Conservation (phyloP, 768 basidiomycete species). For the Hemileccinum rubropunctum region DNA sequence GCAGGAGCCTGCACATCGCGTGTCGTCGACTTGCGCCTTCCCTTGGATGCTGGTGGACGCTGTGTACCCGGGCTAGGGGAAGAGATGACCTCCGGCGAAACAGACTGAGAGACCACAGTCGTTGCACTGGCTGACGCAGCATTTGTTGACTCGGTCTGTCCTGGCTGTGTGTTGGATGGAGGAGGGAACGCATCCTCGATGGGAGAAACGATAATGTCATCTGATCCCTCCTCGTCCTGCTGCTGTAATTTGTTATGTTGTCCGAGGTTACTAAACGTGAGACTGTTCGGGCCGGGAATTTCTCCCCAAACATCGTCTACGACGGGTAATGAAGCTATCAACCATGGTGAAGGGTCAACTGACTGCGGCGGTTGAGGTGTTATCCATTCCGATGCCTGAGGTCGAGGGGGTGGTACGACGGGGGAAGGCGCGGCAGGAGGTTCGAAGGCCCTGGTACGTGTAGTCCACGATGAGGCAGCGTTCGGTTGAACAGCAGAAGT, state of each 20-base stretch:
- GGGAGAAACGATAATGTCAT: slow-evolving; percentile 17
- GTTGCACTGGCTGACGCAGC: slow-evolving; percentile 1
- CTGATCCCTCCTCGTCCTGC: slow-evolving; percentile 28
- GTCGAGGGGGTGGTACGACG: slow-evolving; percentile 18
- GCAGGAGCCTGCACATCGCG: slow-evolving; percentile 24
- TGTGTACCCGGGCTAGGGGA: slow-evolving; percentile 15
- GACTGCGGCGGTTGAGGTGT: slow-evolving; percentile 19
- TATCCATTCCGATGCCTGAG: slow-evolving; percentile 38
- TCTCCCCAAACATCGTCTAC: slow-evolving; percentile 49
- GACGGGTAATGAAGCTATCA: slow-evolving; percentile 43
- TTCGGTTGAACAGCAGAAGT: slow-evolving; percentile 23
- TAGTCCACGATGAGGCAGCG: slow-evolving; percentile 23
- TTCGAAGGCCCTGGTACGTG: slow-evolving; percentile 19
- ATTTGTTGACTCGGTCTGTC: slow-evolving; percentile 16
- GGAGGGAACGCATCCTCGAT: slow-evolving; percentile 14
- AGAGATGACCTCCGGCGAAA: slow-evolving; percentile 10
- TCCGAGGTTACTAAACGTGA: slow-evolving; percentile 56
- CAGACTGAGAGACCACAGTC: slow-evolving; percentile 3
- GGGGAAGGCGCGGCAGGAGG: slow-evolving; percentile 19
- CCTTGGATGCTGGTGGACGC: slow-evolving; percentile 20
- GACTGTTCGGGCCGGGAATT: slow-evolving; percentile 43
- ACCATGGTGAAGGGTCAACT: slow-evolving; percentile 55
- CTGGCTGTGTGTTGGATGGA: slow-evolving; percentile 10
- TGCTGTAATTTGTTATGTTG: slow-evolving; percentile 57
- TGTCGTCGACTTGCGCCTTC: slow-evolving; percentile 27